A percentile compares a stretch with the other conserved stretches of the same genome.
Evolutionary conservation across 1,284 basidiomycete species (phyloP).

Genomic region (Fomitopsis betulina): DNA sequence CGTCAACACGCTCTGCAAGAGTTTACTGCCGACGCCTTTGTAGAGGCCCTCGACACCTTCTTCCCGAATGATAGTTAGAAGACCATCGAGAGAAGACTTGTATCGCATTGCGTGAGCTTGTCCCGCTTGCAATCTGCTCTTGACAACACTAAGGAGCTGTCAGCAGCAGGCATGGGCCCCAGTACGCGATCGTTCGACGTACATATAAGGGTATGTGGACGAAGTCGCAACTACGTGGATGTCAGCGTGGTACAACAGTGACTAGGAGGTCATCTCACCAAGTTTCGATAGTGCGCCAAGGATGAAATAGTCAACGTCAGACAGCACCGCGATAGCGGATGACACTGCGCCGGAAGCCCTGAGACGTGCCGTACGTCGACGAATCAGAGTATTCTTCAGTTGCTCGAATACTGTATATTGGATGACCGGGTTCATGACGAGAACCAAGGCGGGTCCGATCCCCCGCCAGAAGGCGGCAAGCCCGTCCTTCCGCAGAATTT

Average conservation of each 20-base stretch:
- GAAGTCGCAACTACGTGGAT: constrained; percentile 59
- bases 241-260: not conserved
- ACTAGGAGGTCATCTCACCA: constrained; percentile 36
- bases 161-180: too few relatives aligned
- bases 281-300: constrained; percentile 87
- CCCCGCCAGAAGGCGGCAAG: constrained; percentile 87
- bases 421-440: constrained; percentile 95
- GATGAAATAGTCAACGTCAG: constrained; percentile 87
- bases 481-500: constrained; percentile 79
- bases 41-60: constrained; percentile 83
- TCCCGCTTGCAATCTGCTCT: constrained; percentile 80
- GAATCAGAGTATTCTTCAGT: constrained; percentile 75
- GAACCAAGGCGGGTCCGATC: constrained; percentile 89
- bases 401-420: constrained; percentile 88
- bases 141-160: constrained; percentile 57
- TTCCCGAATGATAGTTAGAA: constrained; percentile 66
- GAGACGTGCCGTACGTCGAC: constrained; percentile 51
- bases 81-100: constrained; percentile 66
- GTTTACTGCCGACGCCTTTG: constrained; percentile 81
- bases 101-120: constrained; percentile 58
- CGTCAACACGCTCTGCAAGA: constrained; percentile 85
- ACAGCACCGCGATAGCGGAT: constrained; percentile 45
- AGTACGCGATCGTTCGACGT: constrained; percentile 14
- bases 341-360: constrained; percentile 40
- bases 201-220: constrained; percentile 80